Conservation (phyloP, 176 grass and related monocot genomes). For the Eremochloa ophiuroides region DNA sequence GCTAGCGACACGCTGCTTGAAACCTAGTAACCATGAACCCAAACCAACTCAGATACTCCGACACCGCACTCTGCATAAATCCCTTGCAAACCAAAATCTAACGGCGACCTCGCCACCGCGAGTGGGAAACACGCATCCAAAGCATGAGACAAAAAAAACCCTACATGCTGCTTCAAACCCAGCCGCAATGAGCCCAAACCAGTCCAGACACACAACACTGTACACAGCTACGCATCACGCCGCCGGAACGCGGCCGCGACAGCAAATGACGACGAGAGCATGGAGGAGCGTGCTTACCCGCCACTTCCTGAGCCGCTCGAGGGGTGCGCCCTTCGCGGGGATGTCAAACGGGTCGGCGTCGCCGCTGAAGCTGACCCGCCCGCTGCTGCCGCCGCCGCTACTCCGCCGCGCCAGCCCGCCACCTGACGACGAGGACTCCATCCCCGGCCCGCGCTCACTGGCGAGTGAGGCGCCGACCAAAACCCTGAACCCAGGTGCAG, state of each 20-base stretch:
- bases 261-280: not conserved
- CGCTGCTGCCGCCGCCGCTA: not conserved
- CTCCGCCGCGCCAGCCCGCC: constrained; percentile 13
- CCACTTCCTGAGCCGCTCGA: constrained; percentile 69
- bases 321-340: constrained; percentile 49
- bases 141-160: not conserved
- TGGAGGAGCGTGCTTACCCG: constrained; percentile 32
- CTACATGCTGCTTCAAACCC: not conserved
- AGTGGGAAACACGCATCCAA: not conserved
- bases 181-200: not conserved
- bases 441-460: constrained; percentile 14
- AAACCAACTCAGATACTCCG: not conserved
- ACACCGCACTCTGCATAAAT: not conserved
- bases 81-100: not conserved
- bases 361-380: not conserved
- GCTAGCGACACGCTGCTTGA: not conserved
- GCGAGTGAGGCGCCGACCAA: constrained; percentile 17
- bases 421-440: constrained; percentile 27
- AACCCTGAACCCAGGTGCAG: not conserved
- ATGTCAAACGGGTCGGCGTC: constrained; percentile 49
- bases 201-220: not conserved
- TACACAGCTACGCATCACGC: not conserved
- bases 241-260: not conserved
- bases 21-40: not conserved
- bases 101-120: not conserved